These are phyloP conservation scores for Chaetomiaceae sp. DNA, from an alignment of 2,329 filamentous ascomycete species.

Conservation along the genomic window DNA sequence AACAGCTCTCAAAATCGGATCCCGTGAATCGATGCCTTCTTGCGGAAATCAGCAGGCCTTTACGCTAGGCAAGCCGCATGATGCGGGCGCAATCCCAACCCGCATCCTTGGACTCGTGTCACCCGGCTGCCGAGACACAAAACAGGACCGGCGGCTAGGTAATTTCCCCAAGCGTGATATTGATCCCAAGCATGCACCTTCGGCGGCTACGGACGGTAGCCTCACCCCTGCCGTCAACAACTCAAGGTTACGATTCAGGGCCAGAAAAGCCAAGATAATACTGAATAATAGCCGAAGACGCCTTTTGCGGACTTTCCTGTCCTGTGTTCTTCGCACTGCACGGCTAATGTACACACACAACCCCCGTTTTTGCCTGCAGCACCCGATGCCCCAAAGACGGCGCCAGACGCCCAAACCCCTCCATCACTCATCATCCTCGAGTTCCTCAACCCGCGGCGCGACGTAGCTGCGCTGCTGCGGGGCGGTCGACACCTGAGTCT, in stretches of 20 bases:
- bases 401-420: slow-evolving; percentile 1
- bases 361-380: too few relatives aligned
- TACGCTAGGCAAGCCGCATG: too few relatives aligned
- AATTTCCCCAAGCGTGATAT: slow-evolving; percentile 8
- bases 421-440: slow-evolving; percentile 32
- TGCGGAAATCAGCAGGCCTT: too few relatives aligned
- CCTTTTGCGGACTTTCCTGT: too few relatives aligned
- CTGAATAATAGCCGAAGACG: not conserved
- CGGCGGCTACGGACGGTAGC: not conserved
- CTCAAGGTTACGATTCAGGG: not conserved
- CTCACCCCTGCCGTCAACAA: not conserved
- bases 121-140: not conserved
- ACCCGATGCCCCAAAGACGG: too few relatives aligned
- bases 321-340: too few relatives aligned
- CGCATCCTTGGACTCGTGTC: not conserved
- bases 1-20: too few relatives aligned
- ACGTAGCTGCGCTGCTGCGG: slow-evolving; percentile 43
- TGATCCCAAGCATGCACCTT: not conserved
- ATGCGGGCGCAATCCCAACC: too few relatives aligned
- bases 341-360: too few relatives aligned
- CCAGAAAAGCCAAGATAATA: not conserved
- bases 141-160: not conserved
- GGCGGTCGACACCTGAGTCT: slow-evolving; percentile 48
- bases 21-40: too few relatives aligned
- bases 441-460: slow-evolving; percentile 37